Base-by-base conservation (phyloP, 192 early-diverging fungal species). In the Coemansia sp. region DNA sequence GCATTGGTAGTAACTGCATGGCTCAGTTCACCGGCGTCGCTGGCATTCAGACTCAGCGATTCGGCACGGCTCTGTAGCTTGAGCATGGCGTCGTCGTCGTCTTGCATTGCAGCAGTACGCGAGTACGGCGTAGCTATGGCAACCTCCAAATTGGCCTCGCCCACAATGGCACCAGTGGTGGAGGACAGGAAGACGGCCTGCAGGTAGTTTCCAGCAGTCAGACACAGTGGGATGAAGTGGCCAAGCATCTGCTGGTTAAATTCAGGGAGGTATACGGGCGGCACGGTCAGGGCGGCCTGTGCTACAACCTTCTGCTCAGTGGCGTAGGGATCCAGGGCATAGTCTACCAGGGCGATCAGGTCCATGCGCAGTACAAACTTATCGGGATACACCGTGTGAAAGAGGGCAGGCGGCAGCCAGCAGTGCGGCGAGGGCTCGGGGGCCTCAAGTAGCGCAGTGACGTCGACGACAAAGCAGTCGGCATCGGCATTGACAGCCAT, bases 281-380 rank as follows among this genome's bases (percentile, higher is more conserved):
- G 74, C 44, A 82, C 38, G 6, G 60, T 47, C 60, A 82, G 21
- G 12, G 62, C 74, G 10, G 70, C 70, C 28, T 67, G 67, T 18
- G 79, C 79, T 21, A 82, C 32, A 18, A 76, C 49, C 49, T 64
- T 66, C 31, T 68, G 63, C 31, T 76, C 67, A 52, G 52, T 58
- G 14, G 63, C 56, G 4, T 58, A 52, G 19, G 79, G 69, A 14
- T 64, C 51, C 44, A 73, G 67, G 21, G 62, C 70, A 24, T 76
- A 74, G 58, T 82, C 79, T 16, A 64, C 62, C 65, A 82, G 64
- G 27, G 71, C 71, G 27, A 82, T 56, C 22, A 82, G 71, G 5
- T 69, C 79, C 23, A 82, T 67, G 49, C 68, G 65, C 23, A 82
- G 70, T 47, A 82, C 71, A 64, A 76, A 67, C 44, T 60, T 30